These are phyloP conservation scores for Vickermania spadyakhi DNA, from an alignment of 208 protist genomes.

Conservation along the genomic window DNA sequence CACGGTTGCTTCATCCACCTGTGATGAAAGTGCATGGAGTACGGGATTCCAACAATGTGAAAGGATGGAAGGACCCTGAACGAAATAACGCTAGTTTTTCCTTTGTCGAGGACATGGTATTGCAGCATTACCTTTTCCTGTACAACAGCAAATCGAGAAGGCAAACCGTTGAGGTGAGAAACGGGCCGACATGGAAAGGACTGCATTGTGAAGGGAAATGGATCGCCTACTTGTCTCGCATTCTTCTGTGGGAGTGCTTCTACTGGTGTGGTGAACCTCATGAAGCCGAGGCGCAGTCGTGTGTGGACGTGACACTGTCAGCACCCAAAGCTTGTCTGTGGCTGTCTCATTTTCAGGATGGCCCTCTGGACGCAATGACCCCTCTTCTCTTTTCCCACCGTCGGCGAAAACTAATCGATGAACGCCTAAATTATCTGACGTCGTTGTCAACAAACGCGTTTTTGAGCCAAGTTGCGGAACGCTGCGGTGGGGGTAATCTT, in stretches of 20 bases:
- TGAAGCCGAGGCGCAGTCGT: neutral
- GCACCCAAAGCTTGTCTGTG: constrained; percentile 13
- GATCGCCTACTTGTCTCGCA: constrained; percentile 41
- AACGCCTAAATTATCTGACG: constrained; percentile 33
- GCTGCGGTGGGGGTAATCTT: constrained; percentile 9
- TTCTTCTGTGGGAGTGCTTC: constrained; percentile 55
- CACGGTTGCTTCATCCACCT: neutral
- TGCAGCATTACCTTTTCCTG: constrained; percentile 19
- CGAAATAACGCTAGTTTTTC: constrained; percentile 7
- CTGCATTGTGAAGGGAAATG: constrained; percentile 73
- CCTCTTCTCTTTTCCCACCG: constrained; percentile 24
- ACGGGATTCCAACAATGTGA: neutral
- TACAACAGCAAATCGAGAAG: constrained; percentile 5
- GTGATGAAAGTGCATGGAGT: neutral
- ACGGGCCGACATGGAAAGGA: constrained; percentile 30
- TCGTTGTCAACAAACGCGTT: constrained; percentile 28
- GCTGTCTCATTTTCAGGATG: constrained; percentile 66
- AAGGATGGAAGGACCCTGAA: constrained; percentile 28
- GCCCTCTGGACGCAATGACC: constrained; percentile 32
- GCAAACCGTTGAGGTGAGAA: neutral
- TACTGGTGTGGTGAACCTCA: constrained; percentile 1
- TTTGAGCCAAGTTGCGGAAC: constrained; percentile 17
- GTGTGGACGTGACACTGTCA: too few species aligned
- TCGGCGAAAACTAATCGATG: constrained; percentile 31
- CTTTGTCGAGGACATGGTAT: constrained; percentile 38